A percentile compares a stretch with the other conserved stretches of the same genome.
These are phyloP conservation scores for Polyporus arcularius DNA, from an alignment of 768 basidiomycete species.

Conservation along the genomic window DNA sequence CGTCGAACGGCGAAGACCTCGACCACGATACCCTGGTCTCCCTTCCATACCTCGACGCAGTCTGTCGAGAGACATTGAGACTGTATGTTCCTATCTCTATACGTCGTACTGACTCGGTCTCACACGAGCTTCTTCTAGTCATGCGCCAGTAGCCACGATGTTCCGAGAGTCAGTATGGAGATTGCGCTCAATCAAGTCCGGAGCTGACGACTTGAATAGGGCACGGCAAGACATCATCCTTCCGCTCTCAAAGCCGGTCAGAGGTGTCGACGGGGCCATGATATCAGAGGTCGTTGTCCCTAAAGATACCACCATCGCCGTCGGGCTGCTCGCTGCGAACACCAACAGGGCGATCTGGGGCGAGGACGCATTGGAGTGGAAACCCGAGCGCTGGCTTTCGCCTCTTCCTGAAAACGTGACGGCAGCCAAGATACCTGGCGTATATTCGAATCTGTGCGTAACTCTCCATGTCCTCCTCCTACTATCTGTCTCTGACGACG, in stretches of 20 bases:
- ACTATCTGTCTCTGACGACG: neutral
- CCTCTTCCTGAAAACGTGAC: slow-evolving; percentile 38
- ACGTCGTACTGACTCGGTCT: neutral
- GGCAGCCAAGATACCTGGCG: slow-evolving; percentile 43
- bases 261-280: slow-evolving; percentile 37
- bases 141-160: slow-evolving; percentile 47
- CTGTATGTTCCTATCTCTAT: slow-evolving; percentile 36
- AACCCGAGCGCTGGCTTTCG: slow-evolving; percentile 51
- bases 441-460: slow-evolving; percentile 46
- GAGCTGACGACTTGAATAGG: slow-evolving; percentile 24
- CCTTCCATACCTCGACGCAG: slow-evolving; percentile 64
- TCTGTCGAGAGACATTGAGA: slow-evolving; percentile 60
- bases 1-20: slow-evolving; percentile 29
- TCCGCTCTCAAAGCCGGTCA: slow-evolving; percentile 43
- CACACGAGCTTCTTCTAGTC: slow-evolving; percentile 27
- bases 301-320: slow-evolving; percentile 38
- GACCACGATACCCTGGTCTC: slow-evolving; percentile 40
- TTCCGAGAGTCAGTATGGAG: slow-evolving; percentile 25
- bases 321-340: slow-evolving; percentile 42
- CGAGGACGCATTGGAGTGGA: slow-evolving; percentile 49
- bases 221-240: slow-evolving; percentile 39
- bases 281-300: slow-evolving; percentile 41
- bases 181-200: neutral
- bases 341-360: slow-evolving; percentile 48
- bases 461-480: neutral